Conservation (phyloP, 768 basidiomycete genomes). For the Cystobasidium onofrii region DNA sequence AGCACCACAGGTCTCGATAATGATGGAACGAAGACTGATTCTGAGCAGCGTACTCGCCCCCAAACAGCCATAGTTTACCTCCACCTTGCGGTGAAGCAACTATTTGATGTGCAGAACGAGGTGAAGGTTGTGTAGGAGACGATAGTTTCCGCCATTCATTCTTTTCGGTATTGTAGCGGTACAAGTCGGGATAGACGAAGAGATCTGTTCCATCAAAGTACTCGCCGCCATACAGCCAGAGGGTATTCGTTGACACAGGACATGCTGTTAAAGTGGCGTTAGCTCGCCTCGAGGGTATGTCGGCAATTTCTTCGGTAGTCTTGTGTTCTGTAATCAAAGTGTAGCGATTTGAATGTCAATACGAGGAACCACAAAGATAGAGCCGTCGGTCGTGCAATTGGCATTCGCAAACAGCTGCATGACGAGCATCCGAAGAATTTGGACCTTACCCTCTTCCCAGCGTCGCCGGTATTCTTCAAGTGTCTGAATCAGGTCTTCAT, state of each 20-base stretch:
- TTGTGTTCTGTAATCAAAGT: constrained; percentile 49
- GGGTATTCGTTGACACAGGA: constrained; percentile 62
- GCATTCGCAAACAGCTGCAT: not conserved
- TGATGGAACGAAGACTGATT: constrained; percentile 55
- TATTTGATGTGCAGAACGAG: constrained; percentile 77
- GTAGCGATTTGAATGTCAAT: not conserved
- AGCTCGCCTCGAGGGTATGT: constrained; percentile 70
- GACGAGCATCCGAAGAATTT: constrained; percentile 26
- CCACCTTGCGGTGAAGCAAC: constrained; percentile 67
- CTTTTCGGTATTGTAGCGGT: constrained; percentile 77
- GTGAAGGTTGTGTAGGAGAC: constrained; percentile 75
- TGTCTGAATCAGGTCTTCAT: constrained; percentile 67
- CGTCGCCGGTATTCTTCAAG: constrained; percentile 62
- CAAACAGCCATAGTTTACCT: constrained; percentile 65
- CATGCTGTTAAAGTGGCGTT: constrained; percentile 74
- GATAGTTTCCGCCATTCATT: constrained; percentile 85
- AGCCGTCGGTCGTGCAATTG: not conserved
- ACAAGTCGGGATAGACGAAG: constrained; percentile 80
- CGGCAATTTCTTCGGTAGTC: constrained; percentile 75
- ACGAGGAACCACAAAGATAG: not conserved
- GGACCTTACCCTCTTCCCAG: constrained; percentile 61
- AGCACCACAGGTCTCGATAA: constrained; percentile 75
- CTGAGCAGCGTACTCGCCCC: constrained; percentile 58
- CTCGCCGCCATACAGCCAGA: constrained; percentile 73
- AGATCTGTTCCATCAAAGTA: constrained; percentile 77